A percentile compares a stretch with the other conserved stretches of the same genome.
Evolutionary conservation across 306 rosid genomes (phyloP).

Genomic region (Lupinus albus): DNA sequence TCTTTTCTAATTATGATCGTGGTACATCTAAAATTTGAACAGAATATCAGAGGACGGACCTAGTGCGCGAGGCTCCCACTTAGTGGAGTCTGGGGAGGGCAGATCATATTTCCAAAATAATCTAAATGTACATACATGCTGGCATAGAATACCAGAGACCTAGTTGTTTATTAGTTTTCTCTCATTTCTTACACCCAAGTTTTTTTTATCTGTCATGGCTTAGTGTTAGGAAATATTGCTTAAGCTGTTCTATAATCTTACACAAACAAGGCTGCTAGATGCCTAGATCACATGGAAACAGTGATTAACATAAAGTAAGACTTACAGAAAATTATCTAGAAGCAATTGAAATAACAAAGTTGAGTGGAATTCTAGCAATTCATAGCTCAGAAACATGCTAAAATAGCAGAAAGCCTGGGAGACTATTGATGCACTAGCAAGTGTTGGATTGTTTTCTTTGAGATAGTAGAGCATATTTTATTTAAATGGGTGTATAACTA

Average conservation of each 20-base stretch:
- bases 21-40: not conserved
- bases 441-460: not conserved
- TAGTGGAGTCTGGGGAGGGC: no score
- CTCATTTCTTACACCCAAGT: not conserved
- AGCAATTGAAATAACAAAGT: not conserved
- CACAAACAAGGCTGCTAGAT: not conserved
- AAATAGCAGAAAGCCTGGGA: not conserved
- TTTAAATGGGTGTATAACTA: not conserved
- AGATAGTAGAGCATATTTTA: not conserved
- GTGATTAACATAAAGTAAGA: not conserved
- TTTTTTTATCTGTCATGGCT: not conserved
- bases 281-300: not conserved
- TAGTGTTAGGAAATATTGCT: not conserved
- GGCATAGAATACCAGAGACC: not conserved
- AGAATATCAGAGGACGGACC: no score
- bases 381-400: not conserved
- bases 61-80: no score
- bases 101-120: not conserved
- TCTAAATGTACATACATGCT: not conserved
- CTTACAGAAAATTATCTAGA: not conserved
- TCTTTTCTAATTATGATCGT: not conserved
- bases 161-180: not conserved
- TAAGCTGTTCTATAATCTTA: not conserved
- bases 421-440: not conserved
- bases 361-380: not conserved